Base-by-base conservation (phyloP, 2,329 filamentous ascomycete genomes). In the Escovopsis weberi region DNA sequence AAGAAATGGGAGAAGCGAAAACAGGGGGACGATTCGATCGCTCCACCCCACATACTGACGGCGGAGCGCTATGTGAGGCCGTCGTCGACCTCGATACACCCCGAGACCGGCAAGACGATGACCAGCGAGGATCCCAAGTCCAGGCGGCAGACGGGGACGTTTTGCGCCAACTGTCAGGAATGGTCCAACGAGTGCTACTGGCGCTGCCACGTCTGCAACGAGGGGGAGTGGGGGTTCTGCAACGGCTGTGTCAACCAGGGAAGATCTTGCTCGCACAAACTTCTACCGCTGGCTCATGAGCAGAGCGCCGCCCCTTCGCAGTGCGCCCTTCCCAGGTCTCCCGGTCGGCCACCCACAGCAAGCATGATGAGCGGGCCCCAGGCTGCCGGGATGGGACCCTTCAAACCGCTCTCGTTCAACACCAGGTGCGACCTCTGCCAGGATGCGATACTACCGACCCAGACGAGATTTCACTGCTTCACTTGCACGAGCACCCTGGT, bases 181-280 rank as follows among this genome's bases (percentile, higher is more conserved):
- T 83, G 78, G 66, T 74, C 85, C 0, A 88, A 93, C 53, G 74
- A 81, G 41, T 91, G 85, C 60, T 94, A 85, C 61, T 96, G 88
- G 89, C 80, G 84, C 48, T 96, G 89, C 59, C 77, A 82, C 45
- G 59, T 72, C 26, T 96, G 89, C 63, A 94, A 94, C 53, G 79
- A 91, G 48, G 89, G 86, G 5, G 88, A 93, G 55, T 96, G 88
- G 88, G 89, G 89, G 0, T 95, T 85, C 57, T 96, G 89, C 62
- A 86, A 88, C 52, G 66, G 72, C 46, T 96, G 89, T 50, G 85
- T 94, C 28, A 88, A 89, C 45, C 78, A 81, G 58, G 87, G 85
- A 12, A 72, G 72, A 46, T 82, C 79, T 46, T 96, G 89, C 61
- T 83, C 80, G 0, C 89, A 96, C 55, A 71, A 82, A 6, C 68